Conservation (phyloP, 768 basidiomycete species). For the Suillus alpinus region DNA sequence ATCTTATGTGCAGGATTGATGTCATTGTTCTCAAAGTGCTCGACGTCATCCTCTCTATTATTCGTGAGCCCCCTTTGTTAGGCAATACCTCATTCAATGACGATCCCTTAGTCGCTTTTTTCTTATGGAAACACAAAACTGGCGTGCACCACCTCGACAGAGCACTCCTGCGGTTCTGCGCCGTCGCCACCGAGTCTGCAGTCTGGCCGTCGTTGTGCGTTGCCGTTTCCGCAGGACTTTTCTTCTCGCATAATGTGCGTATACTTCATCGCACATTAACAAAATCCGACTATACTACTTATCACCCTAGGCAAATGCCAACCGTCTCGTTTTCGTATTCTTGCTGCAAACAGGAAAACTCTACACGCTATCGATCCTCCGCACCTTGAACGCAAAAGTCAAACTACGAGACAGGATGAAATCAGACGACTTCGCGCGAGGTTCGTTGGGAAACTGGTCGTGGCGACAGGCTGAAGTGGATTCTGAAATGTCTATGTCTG, state of each 20-base stretch:
- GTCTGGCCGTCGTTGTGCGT: constrained; percentile 33
- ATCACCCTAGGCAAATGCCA: constrained; percentile 23
- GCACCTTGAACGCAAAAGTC: constrained; percentile 29
- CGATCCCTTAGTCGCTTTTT: constrained; percentile 33
- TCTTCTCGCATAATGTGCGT: constrained; percentile 33
- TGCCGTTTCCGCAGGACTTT: constrained; percentile 28
- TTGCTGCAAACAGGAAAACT: constrained; percentile 50
- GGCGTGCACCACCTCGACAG: constrained; percentile 35
- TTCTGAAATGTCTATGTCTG: neutral
- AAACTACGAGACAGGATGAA: constrained; percentile 31
- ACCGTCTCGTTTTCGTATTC: constrained; percentile 47
- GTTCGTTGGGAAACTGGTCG: constrained; percentile 37
- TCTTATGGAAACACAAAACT: constrained; percentile 39
- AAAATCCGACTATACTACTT: neutral
- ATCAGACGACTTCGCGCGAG: constrained; percentile 40
- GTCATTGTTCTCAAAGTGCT: constrained; percentile 28
- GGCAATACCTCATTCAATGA: neutral
- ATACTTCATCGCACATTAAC: neutral
- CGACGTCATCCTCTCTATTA: constrained; percentile 37
- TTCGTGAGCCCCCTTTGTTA: constrained; percentile 27
- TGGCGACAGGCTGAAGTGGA: constrained; percentile 23
- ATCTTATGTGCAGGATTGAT: neutral
- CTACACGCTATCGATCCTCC: constrained; percentile 29
- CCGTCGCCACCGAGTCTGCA: constrained; percentile 38
- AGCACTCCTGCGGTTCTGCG: constrained; percentile 37